phyloP scores from a whole-genome alignment of 257 asterid species.

The Paulownia fortunei region DNA sequence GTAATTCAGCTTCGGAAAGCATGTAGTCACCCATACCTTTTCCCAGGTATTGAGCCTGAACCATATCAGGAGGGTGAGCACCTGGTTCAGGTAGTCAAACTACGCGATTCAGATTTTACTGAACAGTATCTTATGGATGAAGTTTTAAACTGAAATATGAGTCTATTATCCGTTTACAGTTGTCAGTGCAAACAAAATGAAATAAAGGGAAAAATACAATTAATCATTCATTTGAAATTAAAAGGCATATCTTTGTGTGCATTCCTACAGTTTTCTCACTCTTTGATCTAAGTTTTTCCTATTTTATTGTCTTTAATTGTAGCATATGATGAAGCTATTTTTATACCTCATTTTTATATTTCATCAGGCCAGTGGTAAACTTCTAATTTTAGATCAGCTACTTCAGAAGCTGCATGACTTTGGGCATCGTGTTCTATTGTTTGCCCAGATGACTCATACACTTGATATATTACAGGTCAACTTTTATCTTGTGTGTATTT shows the following conservation, averaged over 20 bases:
- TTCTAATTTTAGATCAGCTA: constrained; percentile 78
- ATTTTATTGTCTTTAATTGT: constrained; percentile 1
- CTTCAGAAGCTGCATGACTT: constrained; percentile 69
- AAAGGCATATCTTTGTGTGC: constrained; percentile 12
- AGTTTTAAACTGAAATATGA: constrained; percentile 16
- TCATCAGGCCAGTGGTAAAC: constrained; percentile 90
- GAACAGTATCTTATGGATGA: not conserved
- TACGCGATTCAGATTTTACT: constrained; percentile 25
- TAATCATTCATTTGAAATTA: constrained; percentile 17
- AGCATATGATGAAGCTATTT: constrained; percentile 9
- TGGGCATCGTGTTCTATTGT: constrained; percentile 83
- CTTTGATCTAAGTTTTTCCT: constrained; percentile 15
- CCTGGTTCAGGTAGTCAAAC: constrained; percentile 78
- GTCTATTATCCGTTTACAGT: not conserved
- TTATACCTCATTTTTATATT: constrained; percentile 15
- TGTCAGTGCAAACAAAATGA: constrained; percentile 14
- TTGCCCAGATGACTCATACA: constrained; percentile 97
- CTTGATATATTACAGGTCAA: constrained; percentile 89
- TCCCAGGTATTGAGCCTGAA: constrained; percentile 97
- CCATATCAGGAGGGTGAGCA: constrained; percentile 99
- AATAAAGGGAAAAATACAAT: not conserved
- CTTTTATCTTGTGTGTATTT: constrained; percentile 23
- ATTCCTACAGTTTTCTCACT: constrained; percentile 19
- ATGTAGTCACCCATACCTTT: constrained; percentile 97
- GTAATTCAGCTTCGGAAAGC: constrained; percentile 96